Base-by-base conservation (phyloP, 495 filamentous ascomycete genomes). In the Podospora pseudopauciseta region DNA sequence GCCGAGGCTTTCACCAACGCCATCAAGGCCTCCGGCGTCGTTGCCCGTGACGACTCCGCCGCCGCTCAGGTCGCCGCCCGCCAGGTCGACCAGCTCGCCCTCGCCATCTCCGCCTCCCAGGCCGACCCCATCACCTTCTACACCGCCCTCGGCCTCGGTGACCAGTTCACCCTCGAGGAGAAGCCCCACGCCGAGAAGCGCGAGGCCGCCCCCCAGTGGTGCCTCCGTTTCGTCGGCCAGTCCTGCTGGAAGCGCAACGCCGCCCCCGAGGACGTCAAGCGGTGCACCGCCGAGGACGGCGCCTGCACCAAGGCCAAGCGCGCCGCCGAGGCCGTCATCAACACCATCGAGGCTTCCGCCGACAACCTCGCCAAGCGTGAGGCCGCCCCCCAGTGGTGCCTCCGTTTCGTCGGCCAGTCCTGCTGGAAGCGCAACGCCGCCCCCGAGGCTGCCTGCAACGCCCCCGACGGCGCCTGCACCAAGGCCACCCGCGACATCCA, bases 401-500 rank as follows among this genome's bases (percentile, higher is more conserved):
- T 0, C 30, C 65, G 23, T 19, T 67, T 44, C 53, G 28, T 23
- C 53, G 65, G 67, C 59, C 60, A 63, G 57, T 26, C 67, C 0
- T 72, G 70, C 70, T 72, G 67, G 66, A 78, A 78, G 72, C 72
- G 76, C 57, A 70, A 68, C 27, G 76, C 73, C 49, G n/a, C 27
- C 19, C 72, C 70, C 53, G 69, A 72, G 66, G 70, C 70, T 19
- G 57, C 68, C 23, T 78, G 77, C 71, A 65, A 75, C 69, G 63
- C 68, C 65, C 72, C 72, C 70, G 64, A 32, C 9, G 75, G 74
- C 15, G 65, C 70, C 19, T 80, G 78, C 71, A 74, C 71, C 67
- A 76, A 75, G 71, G 78, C 76, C 68, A 71, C 69, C 59, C 74
- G 78, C 60, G 78, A 80, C 67, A 70, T 78, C 61, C 70, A 77